phyloP scores from a whole-genome alignment of 495 filamentous ascomycete genomes.

The Jackrogersella multiformis region DNA sequence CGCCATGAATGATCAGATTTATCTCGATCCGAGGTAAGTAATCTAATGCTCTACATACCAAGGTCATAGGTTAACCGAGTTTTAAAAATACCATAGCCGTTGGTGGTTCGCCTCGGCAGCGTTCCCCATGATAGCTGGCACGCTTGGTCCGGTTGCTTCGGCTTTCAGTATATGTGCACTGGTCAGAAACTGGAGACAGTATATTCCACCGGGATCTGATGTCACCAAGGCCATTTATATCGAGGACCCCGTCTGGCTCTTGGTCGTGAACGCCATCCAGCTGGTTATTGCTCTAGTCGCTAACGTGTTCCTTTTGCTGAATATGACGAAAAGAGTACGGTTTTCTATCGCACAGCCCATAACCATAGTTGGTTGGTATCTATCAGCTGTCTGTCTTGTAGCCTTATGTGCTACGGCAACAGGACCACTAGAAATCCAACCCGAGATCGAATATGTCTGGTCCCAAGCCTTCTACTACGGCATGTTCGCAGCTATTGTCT shows the following conservation, averaged over 20 bases:
- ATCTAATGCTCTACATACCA: background rate
- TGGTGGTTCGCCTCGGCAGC: constrained; percentile 91
- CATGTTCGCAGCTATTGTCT: constrained; percentile 77
- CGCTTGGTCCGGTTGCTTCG: constrained; percentile 82
- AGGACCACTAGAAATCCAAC: constrained; percentile 58
- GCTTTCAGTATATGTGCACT: constrained; percentile 84
- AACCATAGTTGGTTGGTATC: constrained; percentile 67
- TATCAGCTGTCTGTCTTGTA: constrained; percentile 71
- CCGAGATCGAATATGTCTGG: constrained; percentile 64
- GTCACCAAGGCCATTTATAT: constrained; percentile 63
- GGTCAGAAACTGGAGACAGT: constrained; percentile 75
- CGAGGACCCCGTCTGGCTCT: constrained; percentile 76
- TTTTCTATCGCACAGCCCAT: constrained; percentile 83
- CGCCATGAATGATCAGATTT: constrained; percentile 48
- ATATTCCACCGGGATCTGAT: constrained; percentile 60
- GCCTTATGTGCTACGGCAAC: constrained; percentile 65
- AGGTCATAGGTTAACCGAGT: background rate
- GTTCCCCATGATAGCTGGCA: constrained; percentile 83
- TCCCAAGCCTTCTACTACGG: constrained; percentile 85
- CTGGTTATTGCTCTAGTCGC: constrained; percentile 73
- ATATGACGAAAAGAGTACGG: constrained; percentile 82
- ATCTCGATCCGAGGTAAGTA: constrained; percentile 65
- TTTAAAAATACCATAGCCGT: constrained; percentile 55
- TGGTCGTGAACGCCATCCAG: constrained; percentile 77
- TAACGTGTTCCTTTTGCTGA: constrained; percentile 78